Base-by-base conservation (phyloP, 2,329 filamentous ascomycete genomes). In the Ophiostoma tasmaniense region DNA sequence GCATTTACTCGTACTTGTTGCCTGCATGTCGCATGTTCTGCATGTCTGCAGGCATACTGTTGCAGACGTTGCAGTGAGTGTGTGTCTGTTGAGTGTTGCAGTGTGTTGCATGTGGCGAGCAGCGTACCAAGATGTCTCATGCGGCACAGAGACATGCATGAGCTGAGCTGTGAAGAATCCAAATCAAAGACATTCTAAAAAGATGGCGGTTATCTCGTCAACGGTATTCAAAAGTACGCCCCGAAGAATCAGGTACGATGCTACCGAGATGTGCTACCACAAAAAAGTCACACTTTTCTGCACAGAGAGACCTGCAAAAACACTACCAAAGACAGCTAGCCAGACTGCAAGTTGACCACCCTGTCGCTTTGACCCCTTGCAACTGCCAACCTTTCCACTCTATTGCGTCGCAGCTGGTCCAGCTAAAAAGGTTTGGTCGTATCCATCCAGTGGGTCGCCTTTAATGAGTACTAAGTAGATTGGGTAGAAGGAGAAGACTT, bases 391-490 rank as follows among this genome's bases (percentile, higher is more conserved):
- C 50, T 22, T 50, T 14, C 50, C n/a, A 55, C 50, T 55, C 22
- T 22, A 55, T 55, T 55, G 50, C 50, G 22, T 55, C 22, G 50
- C 25, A 25, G 50, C 50, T 55, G 50, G 50, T 55, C 50, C 50
- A 55, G 50, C 50, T n/a, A 55, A 55, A 55, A 55, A 55, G 50
- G 50, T 55, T 55, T 55, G 50, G 59, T 17, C 55, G 55, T 62
- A 35, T 35, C 28, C 28, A n/a, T 62, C 28, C 28, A 35, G 59
- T 35, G 59, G 59, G 59, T n/a, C 59, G 30, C 17, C 30, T 33
- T 61, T 59, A 14, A 61, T 61, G 55, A 62, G 59, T 33, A 35
- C 14, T n/a, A 17, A 20, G 28, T 11, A 61, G 28, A 33, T 3
- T 17, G 59, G 14, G 17, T n/a, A 33, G 28, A n/a, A 35, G 17